Evolutionary conservation across 345 rosid genomes (phyloP), one percentile per base, ranked within the genome.

Genomic region (Eucalyptus sp.): DNA sequence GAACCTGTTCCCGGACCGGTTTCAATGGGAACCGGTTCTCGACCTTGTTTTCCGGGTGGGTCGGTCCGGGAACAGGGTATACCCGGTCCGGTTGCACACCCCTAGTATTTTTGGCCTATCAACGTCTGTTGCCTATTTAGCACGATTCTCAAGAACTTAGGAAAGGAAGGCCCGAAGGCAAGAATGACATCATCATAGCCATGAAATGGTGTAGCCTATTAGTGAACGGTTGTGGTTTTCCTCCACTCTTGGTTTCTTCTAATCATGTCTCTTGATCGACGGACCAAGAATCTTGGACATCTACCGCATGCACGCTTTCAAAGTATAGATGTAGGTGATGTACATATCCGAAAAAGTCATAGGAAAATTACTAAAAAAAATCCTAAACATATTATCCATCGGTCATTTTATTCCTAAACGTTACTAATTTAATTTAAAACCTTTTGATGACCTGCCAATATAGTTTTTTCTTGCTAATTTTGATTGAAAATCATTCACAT

Each of bases 391-490:
- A 56, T 56, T 24, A 24, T 56, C 6, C 24, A 52, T 52, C 0
- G 2, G 10, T 0, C 25, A 20, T 52, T 52, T 52, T 20, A 52
- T 4, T 52, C 25, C 25, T 52, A 20, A 3, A 52, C 5, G 1
- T 52, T 52, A 20, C 4, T 1, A 8, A 52, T 20, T 20, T 52
- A 52, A 5, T 52, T 3, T 0, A 0, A 52, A 52, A 52, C 0
- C 10, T 20, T 52, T 52, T 52, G 10, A 20, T 0, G 10, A 52
- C 7, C 0, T 20, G 2, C 2, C 1, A 20, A 52, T 20, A 1
- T 20, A 52, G 10, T 8, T 52, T 56, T 22, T 24, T 24, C 0
- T 0, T 0, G 0, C 13, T 56, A 56, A 56, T 56, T 56, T 56
- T 56, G 6, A 9, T 2, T 1, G 13, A 56, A 56, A 56, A 56